Evolutionary conservation across 192 early-diverging fungal species (phyloP), one percentile per base, ranked within the genome.

Genomic region (Phlyctochytrium bullatum): DNA sequence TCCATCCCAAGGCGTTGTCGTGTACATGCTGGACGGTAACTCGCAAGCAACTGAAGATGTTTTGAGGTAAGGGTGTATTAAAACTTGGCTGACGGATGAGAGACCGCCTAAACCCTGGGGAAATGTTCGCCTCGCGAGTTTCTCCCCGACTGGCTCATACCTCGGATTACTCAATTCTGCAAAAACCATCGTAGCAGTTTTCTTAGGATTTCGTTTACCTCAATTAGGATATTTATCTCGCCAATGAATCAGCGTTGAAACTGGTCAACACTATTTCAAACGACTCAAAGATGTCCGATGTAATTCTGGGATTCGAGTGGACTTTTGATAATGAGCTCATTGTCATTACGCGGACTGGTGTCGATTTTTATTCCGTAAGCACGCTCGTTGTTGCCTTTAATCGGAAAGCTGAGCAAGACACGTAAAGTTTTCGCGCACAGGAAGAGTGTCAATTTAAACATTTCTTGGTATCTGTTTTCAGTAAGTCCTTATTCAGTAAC

Each of bases 311-410:
- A 0, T 14, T 66, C n/a, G 70, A 72, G 35, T 72, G 70, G 70
- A 60, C 70, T 1, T 72, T 59, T 33, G 57, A 58, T 24, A 31
- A 40, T 35, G 70, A 72, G 33, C 60, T 72, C 54, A 61, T 72
- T 52, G 59, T 66, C 33, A 40, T 72, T 59, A 58, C 63, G 30
- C 58, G 36, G n/a, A 64, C 59, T 34, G 52, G 27, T 10, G 31
- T 72, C 16, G 70, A 65, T 51, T 72, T 72, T 61, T 72, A 72
- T 34, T 66, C 62, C 56, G 69, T 71, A 71, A 56, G 32, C 4
- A 60, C n/a, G 16, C 23, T 3, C 34, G 34, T 50, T 20, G 6
- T 32, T 6, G 52, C 63, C n/a, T 51, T 24, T 27, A 17, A 10
- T 27, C 27, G 23, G 29, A 6, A 32, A 71, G 69, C 40, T 72